These are phyloP conservation scores for Primulina huaijiensis DNA, from an alignment of 257 asterid species.

Conservation along the genomic window DNA sequence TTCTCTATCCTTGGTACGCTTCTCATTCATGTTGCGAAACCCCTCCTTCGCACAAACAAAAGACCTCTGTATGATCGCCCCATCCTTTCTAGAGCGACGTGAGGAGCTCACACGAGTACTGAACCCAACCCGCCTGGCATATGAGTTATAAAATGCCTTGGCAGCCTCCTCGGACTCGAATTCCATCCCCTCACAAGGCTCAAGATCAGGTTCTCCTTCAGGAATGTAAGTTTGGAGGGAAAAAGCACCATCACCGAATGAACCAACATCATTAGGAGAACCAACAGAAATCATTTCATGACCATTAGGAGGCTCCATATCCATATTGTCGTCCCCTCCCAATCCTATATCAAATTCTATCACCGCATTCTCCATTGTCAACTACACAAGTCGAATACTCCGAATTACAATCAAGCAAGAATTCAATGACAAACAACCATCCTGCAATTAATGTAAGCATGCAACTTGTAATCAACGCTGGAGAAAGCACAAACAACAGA, in stretches of 20 bases:
- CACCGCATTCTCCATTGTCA: constrained; percentile 65
- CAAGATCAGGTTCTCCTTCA: constrained; percentile 75
- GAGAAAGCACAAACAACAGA: background rate
- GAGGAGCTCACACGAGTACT: constrained; percentile 98
- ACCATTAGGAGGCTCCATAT: constrained; percentile 43
- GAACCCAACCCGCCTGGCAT: constrained; percentile 93
- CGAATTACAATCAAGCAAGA: constrained; percentile 8
- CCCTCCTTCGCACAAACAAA: constrained; percentile 99
- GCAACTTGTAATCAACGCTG: background rate
- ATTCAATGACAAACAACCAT: constrained; percentile 4
- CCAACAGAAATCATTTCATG: constrained; percentile 47
- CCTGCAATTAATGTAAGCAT: background rate
- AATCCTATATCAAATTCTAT: constrained; percentile 79
- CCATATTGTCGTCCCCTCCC: constrained; percentile 42
- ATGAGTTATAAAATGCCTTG: constrained; percentile 88
- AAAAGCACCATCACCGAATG: constrained; percentile 37
- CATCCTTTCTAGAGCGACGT: constrained; percentile 96
- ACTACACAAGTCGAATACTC: constrained; percentile 10
- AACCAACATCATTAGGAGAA: constrained; percentile 49
- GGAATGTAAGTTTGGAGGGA: constrained; percentile 45
- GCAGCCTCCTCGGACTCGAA: constrained; percentile 99
- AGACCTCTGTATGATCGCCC: constrained; percentile 95
- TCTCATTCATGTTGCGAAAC: constrained; percentile 89
- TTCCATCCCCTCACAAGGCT: constrained; percentile 93
- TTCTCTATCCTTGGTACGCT: constrained; percentile 81